Base-by-base conservation (phyloP, 495 filamentous ascomycete genomes). In the Staphylotrichum longicolle region DNA sequence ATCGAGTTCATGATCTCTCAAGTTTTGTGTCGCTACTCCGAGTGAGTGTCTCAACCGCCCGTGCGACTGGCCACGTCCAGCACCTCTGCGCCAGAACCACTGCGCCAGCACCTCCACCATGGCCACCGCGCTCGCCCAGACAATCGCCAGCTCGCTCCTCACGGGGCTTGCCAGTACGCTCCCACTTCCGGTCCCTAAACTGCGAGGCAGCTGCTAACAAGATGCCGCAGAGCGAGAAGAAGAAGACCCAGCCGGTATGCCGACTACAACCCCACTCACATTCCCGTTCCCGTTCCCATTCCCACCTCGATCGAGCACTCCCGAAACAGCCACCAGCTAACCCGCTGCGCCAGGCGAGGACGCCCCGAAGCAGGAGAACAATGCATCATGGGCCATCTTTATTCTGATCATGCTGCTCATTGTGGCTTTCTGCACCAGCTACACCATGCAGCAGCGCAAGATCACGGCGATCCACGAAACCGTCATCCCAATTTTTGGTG, bases 381-480 rank as follows among this genome's bases (percentile, higher is more conserved):
- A 89, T 69, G 88, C 92, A 69, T 96, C 94, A 80, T 96, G 92
- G 91, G 92, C 93, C 30, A 84, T 98, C 56, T 96, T 96, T 73
- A 98, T 98, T 69, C 84, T 96, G 66, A 93, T 98, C 60, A 83
- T 89, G 80, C 82, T 98, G 48, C 83, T 98, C 68, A 95, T 97
- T 68, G 81, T 90, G 58, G 94, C 94, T 48, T 87, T 98, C 62
- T 97, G 97, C 77, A 94, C 91, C 35, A 96, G 92, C 83, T 98
- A 98, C 76, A 87, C 93, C 64, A 83, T 98, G 46, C 93, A 98
- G 75, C 86, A 93, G 75, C 88, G 87, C 78, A 95, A 92, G 75
- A 92, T 98, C 61, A 93, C 96, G 71, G 94, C 94, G 51, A 89
- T 98, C 32, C 94, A 98, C 74, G 94, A 98, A 76, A 98, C 94